Conservation (phyloP, 768 basidiomycete species). For the Fistulinella prunicolor region DNA sequence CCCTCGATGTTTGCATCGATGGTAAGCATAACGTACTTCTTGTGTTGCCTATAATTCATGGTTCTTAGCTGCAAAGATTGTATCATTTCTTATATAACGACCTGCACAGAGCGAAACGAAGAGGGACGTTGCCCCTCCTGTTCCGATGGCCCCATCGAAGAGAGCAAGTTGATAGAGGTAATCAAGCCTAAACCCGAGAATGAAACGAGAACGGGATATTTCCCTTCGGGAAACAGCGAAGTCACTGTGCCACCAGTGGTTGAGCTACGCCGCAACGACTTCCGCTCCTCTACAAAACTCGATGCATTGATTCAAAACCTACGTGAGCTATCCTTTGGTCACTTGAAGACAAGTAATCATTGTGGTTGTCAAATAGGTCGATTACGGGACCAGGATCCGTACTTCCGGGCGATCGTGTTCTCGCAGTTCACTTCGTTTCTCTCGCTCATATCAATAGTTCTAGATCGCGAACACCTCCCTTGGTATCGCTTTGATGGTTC, state of each 20-base stretch:
- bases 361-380: constrained; percentile 40
- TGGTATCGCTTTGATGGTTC: constrained; percentile 89
- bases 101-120: constrained; percentile 67
- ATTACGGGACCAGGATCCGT: constrained; percentile 67
- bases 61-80: constrained; percentile 82
- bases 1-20: constrained; percentile 74
- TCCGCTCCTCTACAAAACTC: constrained; percentile 88
- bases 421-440: constrained; percentile 89
- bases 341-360: background rate
- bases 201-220: background rate
- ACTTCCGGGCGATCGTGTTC: constrained; percentile 83
- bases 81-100: constrained; percentile 68
- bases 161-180: constrained; percentile 62
- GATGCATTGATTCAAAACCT: constrained; percentile 77
- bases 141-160: constrained; percentile 61
- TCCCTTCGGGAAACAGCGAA: constrained; percentile 11
- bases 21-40: constrained; percentile 41
- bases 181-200: constrained; percentile 33
- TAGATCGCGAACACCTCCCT: constrained; percentile 66
- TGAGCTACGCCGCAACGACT: constrained; percentile 73
- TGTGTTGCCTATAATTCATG: background rate
- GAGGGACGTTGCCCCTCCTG: constrained; percentile 81
- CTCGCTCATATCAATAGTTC: constrained; percentile 69
- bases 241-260: constrained; percentile 38
- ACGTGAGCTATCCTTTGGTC: constrained; percentile 39